Evolutionary conservation across 2,329 filamentous ascomycete species (phyloP).

Genomic region (Fusarium albosuccineum): DNA sequence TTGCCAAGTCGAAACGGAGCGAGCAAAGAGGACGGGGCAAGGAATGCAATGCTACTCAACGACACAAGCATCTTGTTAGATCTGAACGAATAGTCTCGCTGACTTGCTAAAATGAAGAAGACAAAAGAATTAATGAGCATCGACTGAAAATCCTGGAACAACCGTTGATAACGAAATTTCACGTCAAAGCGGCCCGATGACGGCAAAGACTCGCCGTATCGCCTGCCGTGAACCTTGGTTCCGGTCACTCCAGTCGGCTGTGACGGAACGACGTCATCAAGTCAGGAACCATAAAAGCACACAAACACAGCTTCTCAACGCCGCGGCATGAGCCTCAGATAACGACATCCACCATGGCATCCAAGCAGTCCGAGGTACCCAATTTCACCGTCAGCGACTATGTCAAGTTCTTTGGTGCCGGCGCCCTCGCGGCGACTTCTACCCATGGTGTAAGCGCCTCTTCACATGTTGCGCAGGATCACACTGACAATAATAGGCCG

Average conservation of each 20-base stretch:
- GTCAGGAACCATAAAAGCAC: constrained; percentile 28
- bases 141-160: neutral
- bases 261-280: constrained; percentile 29
- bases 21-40: neutral
- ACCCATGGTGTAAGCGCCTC: constrained; percentile 62
- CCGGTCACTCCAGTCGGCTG: neutral
- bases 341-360: constrained; percentile 36
- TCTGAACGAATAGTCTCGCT: neutral
- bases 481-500: constrained; percentile 54
- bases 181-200: constrained; percentile 18
- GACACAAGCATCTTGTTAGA: neutral
- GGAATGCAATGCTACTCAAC: neutral
- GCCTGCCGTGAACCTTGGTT: constrained; percentile 7
- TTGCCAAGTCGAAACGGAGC: neutral
- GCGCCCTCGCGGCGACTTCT: constrained; percentile 64
- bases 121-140: neutral
- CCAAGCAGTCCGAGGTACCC: constrained; percentile 51
- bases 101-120: neutral
- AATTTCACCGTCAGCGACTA: constrained; percentile 60
- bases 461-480: neutral
- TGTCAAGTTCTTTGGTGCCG: constrained; percentile 66
- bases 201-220: constrained; percentile 16
- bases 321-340: neutral
- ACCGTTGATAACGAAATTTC: neutral
- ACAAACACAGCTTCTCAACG: constrained; percentile 12